phyloP scores from a whole-genome alignment of 1,284 basidiomycete genomes.

The Coniferiporia sulphurascens region DNA sequence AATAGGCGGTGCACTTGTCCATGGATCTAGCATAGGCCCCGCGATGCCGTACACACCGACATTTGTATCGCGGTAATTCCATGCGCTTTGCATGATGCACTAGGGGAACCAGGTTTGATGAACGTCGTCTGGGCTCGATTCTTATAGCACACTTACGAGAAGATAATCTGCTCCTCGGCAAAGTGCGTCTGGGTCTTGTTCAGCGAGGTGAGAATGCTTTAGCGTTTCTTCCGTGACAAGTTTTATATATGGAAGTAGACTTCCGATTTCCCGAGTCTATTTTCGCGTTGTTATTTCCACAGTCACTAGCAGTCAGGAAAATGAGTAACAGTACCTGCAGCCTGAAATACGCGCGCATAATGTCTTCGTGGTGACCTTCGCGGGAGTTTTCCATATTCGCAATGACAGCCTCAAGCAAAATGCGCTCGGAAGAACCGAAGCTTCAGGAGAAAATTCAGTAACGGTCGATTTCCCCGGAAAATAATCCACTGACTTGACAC shows the following conservation, averaged over 20 bases:
- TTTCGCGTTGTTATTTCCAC: background rate
- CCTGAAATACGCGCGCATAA: slow-evolving; percentile 84
- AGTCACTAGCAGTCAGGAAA: background rate
- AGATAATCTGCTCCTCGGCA: slow-evolving; percentile 10
- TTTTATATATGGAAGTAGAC: slow-evolving; percentile 49
- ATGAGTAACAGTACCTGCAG: slow-evolving; percentile 43
- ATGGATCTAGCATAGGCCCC: slow-evolving; percentile 69
- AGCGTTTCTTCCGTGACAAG: slow-evolving; percentile 41
- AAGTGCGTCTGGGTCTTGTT: slow-evolving; percentile 24
- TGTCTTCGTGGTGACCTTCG: slow-evolving; percentile 66
- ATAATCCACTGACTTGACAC: slow-evolving; percentile 46
- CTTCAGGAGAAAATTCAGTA: slow-evolving; percentile 27
- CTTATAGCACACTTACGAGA: slow-evolving; percentile 3
- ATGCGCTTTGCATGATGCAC: slow-evolving; percentile 70
- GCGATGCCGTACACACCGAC: slow-evolving; percentile 73
- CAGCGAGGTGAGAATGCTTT: slow-evolving; percentile 24
- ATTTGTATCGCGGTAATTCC: slow-evolving; percentile 71
- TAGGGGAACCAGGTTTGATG: slow-evolving; percentile 28
- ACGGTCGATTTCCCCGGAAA: background rate
- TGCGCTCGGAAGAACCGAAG: slow-evolving; percentile 44
- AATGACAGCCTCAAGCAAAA: slow-evolving; percentile 63
- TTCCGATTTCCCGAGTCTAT: slow-evolving; percentile 43
- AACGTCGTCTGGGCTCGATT: background rate
- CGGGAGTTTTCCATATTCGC: slow-evolving; percentile 54
- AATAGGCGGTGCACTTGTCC: slow-evolving; percentile 71